Evolutionary conservation across 2,329 filamentous ascomycete genomes (phyloP), one percentile per base, ranked within the genome.

Genomic region (Calonectria pteridis): DNA sequence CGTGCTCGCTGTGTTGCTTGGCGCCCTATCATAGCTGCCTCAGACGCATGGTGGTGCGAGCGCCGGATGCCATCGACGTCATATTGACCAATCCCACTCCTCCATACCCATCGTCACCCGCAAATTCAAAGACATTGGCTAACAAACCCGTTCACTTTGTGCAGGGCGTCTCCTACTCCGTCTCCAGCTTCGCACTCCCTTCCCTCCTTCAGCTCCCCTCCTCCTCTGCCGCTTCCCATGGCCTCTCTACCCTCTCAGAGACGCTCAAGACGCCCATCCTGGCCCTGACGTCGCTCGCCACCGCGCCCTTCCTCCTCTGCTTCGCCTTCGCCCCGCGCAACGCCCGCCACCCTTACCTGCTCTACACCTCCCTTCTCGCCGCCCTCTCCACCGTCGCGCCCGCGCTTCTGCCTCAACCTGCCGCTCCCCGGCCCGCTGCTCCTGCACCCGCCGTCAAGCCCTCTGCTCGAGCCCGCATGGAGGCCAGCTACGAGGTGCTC

Each of bases 111-210:
- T 73, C 73, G 72, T 67, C 62, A 58, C 40, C 71, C 55, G 55
- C 31, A 58, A 58, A 62, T 14, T 31, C 9, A 13, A 67, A 62
- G 20, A 67, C 18, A 14, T 37, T 72, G 29, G 53, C 78, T 78
- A 73, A 80, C 55, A 67, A 53, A 40, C 3, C 55, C 66, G 73
- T 43, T 43, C 70, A 62, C 66, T 7, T 72, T 59, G 7, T 28
- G 65, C 80, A 98, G 96, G 96, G 96, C 84, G 90, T 97, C 73
- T 98, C 96, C 66, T 97, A 96, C 87, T 94, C 95, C 62, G 91
- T 97, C 79, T 93, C 93, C 28, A 91, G 92, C 73, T 87, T 97
- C 76, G 92, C 94, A 31, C 91, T 98, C 73, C 96, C 96, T 23
- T 90, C 94, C 7, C 92, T 98, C 70, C 92, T 96, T 79, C 90